Percentiles rank a stretch among this genome's conserved stretches.
These are phyloP conservation scores for Sporothrix inflata DNA, from an alignment of 2,329 filamentous ascomycete species.

Conservation along the genomic window DNA sequence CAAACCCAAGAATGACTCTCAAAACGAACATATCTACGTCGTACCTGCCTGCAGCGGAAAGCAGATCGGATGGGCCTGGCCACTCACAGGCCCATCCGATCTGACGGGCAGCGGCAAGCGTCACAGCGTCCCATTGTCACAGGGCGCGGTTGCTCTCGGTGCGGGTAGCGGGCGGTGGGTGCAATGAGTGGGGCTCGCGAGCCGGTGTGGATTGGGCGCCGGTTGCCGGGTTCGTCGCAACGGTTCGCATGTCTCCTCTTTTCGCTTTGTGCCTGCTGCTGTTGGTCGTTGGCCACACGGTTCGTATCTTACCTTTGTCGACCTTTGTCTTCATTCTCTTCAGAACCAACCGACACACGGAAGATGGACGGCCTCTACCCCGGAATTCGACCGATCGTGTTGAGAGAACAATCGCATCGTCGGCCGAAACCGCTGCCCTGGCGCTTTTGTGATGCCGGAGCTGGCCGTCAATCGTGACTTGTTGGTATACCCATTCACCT, in stretches of 20 bases:
- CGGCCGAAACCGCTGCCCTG: neutral
- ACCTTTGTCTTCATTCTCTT: no score
- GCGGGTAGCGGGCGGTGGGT: no score
- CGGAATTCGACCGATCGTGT: no score
- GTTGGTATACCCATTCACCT: no score
- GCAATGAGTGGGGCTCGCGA: no score
- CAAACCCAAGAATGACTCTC: neutral
- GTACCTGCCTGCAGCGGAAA: neutral
- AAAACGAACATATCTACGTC: neutral
- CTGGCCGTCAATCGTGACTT: no score
- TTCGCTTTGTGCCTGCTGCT: neutral
- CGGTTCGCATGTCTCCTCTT: neutral
- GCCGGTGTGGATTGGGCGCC: neutral
- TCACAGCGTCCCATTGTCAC: neutral
- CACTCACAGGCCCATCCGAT: neutral
- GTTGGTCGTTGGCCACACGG: neutral
- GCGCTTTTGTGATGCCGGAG: neutral
- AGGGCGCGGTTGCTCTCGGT: neutral
- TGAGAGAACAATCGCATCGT: no score
- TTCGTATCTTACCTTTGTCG: no score
- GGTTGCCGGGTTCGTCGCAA: conserved; percentile 1
- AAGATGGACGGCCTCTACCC: no score
- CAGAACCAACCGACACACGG: no score
- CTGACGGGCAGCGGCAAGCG: neutral
- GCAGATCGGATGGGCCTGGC: neutral